Base-by-base conservation (phyloP, 2,329 filamentous ascomycete genomes). In the Aureobasidium sp. region DNA sequence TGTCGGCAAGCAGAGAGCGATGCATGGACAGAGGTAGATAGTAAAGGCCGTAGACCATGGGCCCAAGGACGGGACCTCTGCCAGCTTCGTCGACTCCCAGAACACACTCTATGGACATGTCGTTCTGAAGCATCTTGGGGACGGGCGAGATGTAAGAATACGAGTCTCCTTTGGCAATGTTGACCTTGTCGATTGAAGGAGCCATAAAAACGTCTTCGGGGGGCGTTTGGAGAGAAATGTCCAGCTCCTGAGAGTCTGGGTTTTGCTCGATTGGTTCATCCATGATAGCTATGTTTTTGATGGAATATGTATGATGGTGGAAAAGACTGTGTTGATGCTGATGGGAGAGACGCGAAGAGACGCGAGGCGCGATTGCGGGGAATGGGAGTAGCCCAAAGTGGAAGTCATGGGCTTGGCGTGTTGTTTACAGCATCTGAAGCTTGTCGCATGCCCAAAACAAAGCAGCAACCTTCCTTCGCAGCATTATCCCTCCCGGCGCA, bases 61-160 rank as follows among this genome's bases (percentile, higher is more conserved):
- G 86, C 29, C 90, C 93, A 14, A 97, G 83, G n/a, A 97, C 93
- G 27, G 93, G 93, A 1, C 93, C 93, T 70, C 93, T 86, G 49
- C 93, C 93, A 67, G 93, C 93, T 79, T 97, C 93, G 74, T 97
- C 93, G 56, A 97, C 88, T 65, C 93, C 93, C 25, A 97, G 82
- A 22, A 89, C 87, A 75, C 90, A 94, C 70, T 86, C 82, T 62
- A 80, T 82, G 20, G 71, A 70, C 73, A 77, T 75, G 66, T 79
- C 74, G 8, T 74, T 67, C 22, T 69, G 65, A 20, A 80, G 70
- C 17, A 70, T 68, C 44, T 69, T 62, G 5, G 79, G 78, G 17
- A 80, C 74, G 1, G 74, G 69, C 12, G 78, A 79, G 62, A 76
- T 78, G 65, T 81, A 74, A 11, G 79, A 77, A 65, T 81, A 80